These are phyloP conservation scores for Hypsizygus marmoreus DNA, from an alignment of 768 basidiomycete species.

Conservation along the genomic window DNA sequence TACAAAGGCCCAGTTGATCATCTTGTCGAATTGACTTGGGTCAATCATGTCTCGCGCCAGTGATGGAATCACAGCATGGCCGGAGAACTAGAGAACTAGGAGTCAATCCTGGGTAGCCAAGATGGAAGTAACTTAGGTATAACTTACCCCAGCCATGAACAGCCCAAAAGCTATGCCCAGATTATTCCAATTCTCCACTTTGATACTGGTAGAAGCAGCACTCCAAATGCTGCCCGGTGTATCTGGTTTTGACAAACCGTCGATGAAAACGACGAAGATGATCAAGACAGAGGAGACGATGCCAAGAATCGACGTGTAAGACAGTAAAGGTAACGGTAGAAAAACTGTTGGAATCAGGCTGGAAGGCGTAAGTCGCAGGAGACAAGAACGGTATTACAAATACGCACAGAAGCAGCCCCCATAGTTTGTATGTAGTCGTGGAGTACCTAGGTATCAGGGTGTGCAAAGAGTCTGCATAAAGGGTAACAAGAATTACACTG, in stretches of 20 bases:
- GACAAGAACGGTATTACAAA: neutral
- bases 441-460: constrained; percentile 69
- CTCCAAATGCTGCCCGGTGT: constrained; percentile 81
- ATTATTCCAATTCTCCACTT: constrained; percentile 51
- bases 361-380: constrained; percentile 4
- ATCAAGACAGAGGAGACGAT: constrained; percentile 78
- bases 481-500: constrained; percentile 84
- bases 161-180: constrained; percentile 85
- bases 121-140: neutral
- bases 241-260: constrained; percentile 73
- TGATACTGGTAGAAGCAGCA: constrained; percentile 68
- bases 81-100: constrained; percentile 74
- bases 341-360: constrained; percentile 86
- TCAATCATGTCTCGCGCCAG: constrained; percentile 88
- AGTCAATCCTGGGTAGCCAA: constrained; percentile 1
- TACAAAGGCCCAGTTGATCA: constrained; percentile 88
- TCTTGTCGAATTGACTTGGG: constrained; percentile 75
- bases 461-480: constrained; percentile 87
- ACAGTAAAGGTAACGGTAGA: constrained; percentile 82
- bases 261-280: constrained; percentile 75
- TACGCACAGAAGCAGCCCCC: constrained; percentile 70
- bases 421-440: constrained; percentile 71
- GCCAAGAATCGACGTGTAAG: constrained; percentile 86
- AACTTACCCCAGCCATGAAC: constrained; percentile 85
- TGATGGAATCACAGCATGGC: constrained; percentile 91